Conservation (phyloP, 352 stramenopile species). For the Globisporangium uncinulatum region DNA sequence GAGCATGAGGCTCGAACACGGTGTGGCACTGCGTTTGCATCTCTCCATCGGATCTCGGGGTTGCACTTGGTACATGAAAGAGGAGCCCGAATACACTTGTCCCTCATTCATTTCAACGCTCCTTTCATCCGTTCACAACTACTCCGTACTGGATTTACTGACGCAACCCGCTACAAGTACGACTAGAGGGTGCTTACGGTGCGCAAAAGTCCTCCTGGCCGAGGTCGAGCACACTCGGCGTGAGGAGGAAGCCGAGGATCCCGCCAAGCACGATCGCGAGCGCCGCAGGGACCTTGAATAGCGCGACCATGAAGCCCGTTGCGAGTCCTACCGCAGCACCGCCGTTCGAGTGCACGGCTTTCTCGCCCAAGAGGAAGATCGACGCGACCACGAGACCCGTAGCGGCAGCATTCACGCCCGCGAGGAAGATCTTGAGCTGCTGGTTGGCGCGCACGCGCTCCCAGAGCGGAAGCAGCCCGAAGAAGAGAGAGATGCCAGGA, state of each 20-base stretch:
- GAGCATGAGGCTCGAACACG: conserved; percentile 9
- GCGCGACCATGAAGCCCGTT: conserved; percentile 67
- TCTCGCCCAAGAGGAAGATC: conserved; percentile 87
- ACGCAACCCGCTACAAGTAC: background rate
- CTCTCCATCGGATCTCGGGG: background rate
- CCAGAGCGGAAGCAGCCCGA: conserved; percentile 91
- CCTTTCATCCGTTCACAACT: background rate
- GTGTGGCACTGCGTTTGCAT: conserved; percentile 19
- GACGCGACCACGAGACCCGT: conserved; percentile 89
- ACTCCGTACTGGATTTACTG: too few relatives aligned
- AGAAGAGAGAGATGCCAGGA: conserved; percentile 89
- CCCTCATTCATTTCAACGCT: background rate
- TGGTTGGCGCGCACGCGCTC: conserved; percentile 79
- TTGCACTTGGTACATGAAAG: too few relatives aligned
- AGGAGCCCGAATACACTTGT: too few relatives aligned
- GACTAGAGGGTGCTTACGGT: conserved; percentile 8
- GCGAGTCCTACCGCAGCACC: conserved; percentile 84
- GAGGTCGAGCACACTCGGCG: conserved; percentile 39
- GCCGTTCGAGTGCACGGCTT: conserved; percentile 72
- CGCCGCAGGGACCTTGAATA: conserved; percentile 70
- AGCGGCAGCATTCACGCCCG: conserved; percentile 87
- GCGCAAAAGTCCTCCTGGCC: conserved; percentile 49
- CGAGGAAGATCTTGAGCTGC: conserved; percentile 84
- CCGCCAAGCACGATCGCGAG: conserved; percentile 53
- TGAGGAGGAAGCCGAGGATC: conserved; percentile 45